Conservation (phyloP, 148 eudicot genomes). For the Agrostemma githago region DNA sequence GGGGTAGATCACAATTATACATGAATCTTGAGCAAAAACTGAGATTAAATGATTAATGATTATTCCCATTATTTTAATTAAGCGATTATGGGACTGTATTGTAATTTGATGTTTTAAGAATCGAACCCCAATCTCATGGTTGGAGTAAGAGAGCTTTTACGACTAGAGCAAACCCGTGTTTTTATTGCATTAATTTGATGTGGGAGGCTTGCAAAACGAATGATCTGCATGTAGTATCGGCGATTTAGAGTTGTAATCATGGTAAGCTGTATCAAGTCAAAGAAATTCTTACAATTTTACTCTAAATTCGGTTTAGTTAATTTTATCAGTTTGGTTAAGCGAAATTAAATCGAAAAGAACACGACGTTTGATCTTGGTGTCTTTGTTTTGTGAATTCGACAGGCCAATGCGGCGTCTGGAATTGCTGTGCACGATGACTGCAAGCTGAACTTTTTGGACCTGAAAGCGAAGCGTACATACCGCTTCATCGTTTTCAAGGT, state of each 20-base stretch:
- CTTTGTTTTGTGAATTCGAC: constrained; percentile 10
- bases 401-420: constrained; percentile 90
- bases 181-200: not conserved
- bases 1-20: not conserved
- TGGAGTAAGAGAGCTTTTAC: too few species aligned
- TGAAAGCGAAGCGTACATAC: constrained; percentile 74
- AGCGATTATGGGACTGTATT: not conserved
- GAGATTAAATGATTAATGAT: not conserved
- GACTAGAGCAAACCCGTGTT: not conserved
- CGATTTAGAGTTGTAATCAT: not conserved
- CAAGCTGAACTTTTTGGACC: constrained; percentile 81
- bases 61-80: too few species aligned
- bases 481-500: constrained; percentile 82
- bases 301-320: not conserved
- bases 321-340: not conserved
- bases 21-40: not conserved
- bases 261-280: too few species aligned
- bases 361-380: not conserved
- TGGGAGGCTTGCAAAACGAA: not conserved
- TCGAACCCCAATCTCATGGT: too few species aligned
- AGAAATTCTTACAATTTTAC: not conserved
- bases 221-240: not conserved
- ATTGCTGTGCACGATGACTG: constrained; percentile 95
- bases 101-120: too few species aligned
- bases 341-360: not conserved